A percentile compares a stretch with the other conserved stretches of the same genome.
Conservation (phyloP, 169 alveolate genomes). For the Plasmodium relictum region DNA sequence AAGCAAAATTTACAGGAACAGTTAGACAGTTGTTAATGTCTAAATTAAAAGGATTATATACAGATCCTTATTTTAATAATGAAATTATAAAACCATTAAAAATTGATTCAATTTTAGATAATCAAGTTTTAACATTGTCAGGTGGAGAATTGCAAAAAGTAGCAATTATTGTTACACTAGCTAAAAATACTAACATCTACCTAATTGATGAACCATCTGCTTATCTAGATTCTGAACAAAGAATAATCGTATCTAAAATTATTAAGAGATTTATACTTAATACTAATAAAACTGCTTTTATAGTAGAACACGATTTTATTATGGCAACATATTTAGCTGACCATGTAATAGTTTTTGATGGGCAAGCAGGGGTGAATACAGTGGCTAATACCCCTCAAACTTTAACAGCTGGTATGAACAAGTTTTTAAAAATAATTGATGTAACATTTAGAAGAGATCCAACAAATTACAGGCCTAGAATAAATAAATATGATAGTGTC, state of each 20-base stretch:
- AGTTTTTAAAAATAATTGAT: constrained; percentile 95
- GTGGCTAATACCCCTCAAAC: constrained; percentile 89
- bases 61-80: constrained; percentile 95
- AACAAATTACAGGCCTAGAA: constrained; percentile 99
- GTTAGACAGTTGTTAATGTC: constrained; percentile 94
- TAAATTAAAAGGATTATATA: constrained; percentile 93
- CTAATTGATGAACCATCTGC: constrained; percentile 99
- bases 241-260: constrained; percentile 98
- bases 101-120: constrained; percentile 94
- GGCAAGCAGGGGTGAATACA: constrained; percentile 96
- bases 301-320: constrained; percentile 99
- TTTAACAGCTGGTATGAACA: constrained; percentile 93
- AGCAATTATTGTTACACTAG: constrained; percentile 97
- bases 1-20: constrained; percentile 98
- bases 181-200: constrained; percentile 98
- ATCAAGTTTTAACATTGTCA: constrained; percentile 96
- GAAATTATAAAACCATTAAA: constrained; percentile 98
- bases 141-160: constrained; percentile 99
- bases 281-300: constrained; percentile 98
- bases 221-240: constrained; percentile 99
- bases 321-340: constrained; percentile 99
- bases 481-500: constrained; percentile 97
- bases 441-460: constrained; percentile 99
- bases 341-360: constrained; percentile 98
- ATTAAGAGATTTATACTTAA: constrained; percentile 98